Evolutionary conservation across 768 basidiomycete species (phyloP).

Genomic region (Hydnomerulius pinastri): DNA sequence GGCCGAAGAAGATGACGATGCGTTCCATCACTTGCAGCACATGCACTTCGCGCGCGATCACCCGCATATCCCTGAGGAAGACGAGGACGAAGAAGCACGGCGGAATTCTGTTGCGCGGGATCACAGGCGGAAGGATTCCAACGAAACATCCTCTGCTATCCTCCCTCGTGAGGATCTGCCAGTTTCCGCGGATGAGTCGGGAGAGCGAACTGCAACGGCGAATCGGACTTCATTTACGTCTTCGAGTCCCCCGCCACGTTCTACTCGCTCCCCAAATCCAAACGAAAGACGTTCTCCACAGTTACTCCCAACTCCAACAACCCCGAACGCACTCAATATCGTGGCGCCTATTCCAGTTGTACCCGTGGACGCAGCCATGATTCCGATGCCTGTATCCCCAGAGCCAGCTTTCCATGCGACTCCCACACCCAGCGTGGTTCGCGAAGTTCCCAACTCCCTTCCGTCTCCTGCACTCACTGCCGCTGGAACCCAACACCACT

Average conservation of each 20-base stretch:
- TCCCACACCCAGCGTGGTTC: constrained; percentile 23
- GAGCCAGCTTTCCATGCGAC: constrained; percentile 22
- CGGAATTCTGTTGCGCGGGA: constrained; percentile 25
- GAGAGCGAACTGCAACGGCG: constrained; percentile 15
- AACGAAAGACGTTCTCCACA: constrained; percentile 22
- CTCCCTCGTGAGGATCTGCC: constrained; percentile 20
- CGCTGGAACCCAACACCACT: constrained; percentile 24
- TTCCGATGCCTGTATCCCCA: constrained; percentile 26
- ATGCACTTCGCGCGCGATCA: constrained; percentile 47
- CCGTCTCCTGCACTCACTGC: constrained; percentile 32
- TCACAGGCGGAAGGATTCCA: constrained; percentile 21
- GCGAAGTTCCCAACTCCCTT: constrained; percentile 30
- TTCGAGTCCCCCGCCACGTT: constrained; percentile 17
- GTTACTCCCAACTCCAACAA: constrained; percentile 27
- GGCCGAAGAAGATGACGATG: constrained; percentile 55
- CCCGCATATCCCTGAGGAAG: constrained; percentile 70
- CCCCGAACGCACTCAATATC: constrained; percentile 26
- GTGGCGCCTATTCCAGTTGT: constrained; percentile 24
- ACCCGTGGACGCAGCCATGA: constrained; percentile 16
- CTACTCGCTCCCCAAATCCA: constrained; percentile 20
- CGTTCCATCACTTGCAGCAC: constrained; percentile 36
- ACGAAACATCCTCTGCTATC: constrained; percentile 37
- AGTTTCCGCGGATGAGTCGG: constrained; percentile 11
- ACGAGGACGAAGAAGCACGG: constrained; percentile 53
- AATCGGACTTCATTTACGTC: constrained; percentile 16